These are phyloP conservation scores for Yarrowia sp. DNA, from an alignment of 805 yeast species.

Conservation along the genomic window DNA sequence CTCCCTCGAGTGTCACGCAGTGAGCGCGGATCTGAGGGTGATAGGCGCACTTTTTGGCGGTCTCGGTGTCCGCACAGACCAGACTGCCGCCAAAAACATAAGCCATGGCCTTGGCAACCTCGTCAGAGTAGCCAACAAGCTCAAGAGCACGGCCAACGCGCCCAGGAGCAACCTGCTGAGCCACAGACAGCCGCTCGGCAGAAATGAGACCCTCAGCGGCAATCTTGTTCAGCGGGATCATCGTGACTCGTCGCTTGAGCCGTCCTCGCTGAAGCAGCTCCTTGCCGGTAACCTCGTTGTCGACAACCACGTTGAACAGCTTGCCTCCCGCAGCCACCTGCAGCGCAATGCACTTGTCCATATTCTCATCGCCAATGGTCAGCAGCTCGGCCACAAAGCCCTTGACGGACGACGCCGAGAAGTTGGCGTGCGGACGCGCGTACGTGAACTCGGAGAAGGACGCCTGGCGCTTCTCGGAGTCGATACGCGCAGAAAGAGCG, in stretches of 20 bases:
- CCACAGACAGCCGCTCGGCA: conserved; percentile 53
- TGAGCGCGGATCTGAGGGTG: conserved; percentile 75
- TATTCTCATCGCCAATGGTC: conserved; percentile 53
- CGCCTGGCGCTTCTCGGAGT: conserved; percentile 57
- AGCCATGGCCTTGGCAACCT: conserved; percentile 78
- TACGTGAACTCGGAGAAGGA: conserved; percentile 77
- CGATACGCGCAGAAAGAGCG: conserved; percentile 48
- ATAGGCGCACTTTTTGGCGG: conserved; percentile 87
- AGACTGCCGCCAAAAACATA: conserved; percentile 89
- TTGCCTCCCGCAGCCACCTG: conserved; percentile 95
- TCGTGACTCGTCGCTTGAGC: conserved; percentile 77
- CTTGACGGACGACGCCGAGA: conserved; percentile 62
- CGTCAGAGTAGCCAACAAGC: conserved; percentile 68
- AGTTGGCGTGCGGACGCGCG: conserved; percentile 58
- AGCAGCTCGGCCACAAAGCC: conserved; percentile 91
- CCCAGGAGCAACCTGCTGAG: conserved; percentile 75
- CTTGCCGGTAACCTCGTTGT: conserved; percentile 80
- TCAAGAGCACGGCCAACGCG: conserved; percentile 88
- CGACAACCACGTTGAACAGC: conserved; percentile 86
- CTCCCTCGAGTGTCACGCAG: conserved; percentile 89
- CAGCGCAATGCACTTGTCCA: conserved; percentile 71
- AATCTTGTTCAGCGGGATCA: conserved; percentile 88
- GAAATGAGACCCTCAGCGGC: conserved; percentile 53
- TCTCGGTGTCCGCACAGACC: conserved; percentile 79
- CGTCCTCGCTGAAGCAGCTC: conserved; percentile 75